Conservation (phyloP, 2,329 filamentous ascomycete genomes). For the Chaetomium sp. region DNA sequence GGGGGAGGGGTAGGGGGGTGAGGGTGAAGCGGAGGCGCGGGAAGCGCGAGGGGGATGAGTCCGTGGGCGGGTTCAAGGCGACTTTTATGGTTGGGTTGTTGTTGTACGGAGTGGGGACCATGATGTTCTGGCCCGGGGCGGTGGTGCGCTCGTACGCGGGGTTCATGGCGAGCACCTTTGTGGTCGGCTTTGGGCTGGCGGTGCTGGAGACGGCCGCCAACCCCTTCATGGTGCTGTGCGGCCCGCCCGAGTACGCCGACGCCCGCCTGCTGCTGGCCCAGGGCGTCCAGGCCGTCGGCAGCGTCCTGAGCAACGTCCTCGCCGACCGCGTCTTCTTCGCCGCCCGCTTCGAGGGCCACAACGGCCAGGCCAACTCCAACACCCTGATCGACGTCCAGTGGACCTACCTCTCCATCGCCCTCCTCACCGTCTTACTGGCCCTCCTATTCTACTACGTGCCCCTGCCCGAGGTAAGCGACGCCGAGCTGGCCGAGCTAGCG, state of each 20-base stretch:
- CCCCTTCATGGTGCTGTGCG: conserved; percentile 71
- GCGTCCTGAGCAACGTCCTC: conserved; percentile 70
- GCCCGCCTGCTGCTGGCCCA: conserved; percentile 75
- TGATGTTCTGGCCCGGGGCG: conserved; percentile 84
- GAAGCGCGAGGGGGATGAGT: conserved; percentile 41
- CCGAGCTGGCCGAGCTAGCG: conserved; percentile 54
- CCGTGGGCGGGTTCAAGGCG: conserved; percentile 70
- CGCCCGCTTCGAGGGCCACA: conserved; percentile 42
- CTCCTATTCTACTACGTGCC: conserved; percentile 71
- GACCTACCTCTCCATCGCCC: conserved; percentile 80
- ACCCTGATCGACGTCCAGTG: conserved; percentile 76
- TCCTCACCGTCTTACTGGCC: conserved; percentile 71
- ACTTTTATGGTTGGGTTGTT: conserved; percentile 77
- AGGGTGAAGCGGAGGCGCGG: conserved; percentile 14
- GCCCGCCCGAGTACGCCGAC: conserved; percentile 71
- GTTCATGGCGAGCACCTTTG: conserved; percentile 73
- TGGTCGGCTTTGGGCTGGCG: conserved; percentile 75
- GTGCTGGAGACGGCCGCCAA: conserved; percentile 82
- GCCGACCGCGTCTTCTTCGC: conserved; percentile 75
- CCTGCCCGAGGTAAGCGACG: conserved; percentile 61
- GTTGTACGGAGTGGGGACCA: conserved; percentile 75
- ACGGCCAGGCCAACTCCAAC: conserved; percentile 38
- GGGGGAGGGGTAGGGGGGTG: conserved; percentile 37
- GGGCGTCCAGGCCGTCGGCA: conserved; percentile 74
- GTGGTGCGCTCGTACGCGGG: conserved; percentile 74